A percentile compares a stretch with the other conserved stretches of the same genome.
These are phyloP conservation scores for Thermomyces lanuginosus DNA, from an alignment of 2,329 filamentous ascomycete species.

Conservation along the genomic window DNA sequence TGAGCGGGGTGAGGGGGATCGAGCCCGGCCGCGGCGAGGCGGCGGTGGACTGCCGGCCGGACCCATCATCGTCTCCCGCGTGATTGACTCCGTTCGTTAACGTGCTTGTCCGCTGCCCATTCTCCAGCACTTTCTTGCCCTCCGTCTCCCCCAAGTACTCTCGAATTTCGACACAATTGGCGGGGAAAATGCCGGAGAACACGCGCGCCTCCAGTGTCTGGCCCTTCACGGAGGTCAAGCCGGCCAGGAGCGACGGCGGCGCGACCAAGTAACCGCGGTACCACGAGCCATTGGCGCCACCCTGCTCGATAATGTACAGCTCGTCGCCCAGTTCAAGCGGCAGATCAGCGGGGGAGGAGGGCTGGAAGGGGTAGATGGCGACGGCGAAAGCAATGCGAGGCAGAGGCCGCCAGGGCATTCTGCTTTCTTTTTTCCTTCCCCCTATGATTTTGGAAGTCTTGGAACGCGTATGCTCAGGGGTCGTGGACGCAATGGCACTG, in stretches of 20 bases:
- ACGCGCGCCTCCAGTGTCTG: constrained; percentile 90
- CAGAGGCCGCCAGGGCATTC: constrained; percentile 97
- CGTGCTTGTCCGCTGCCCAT: constrained; percentile 21
- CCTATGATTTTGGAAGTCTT: no score
- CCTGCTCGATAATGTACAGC: constrained; percentile 96
- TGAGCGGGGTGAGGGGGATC: constrained; percentile 20
- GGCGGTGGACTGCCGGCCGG: constrained; percentile 22
- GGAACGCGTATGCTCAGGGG: no score
- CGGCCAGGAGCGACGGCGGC: constrained; percentile 79
- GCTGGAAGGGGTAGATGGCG: constrained; percentile 84
- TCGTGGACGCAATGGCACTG: no score
- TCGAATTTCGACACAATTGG: constrained; percentile 84
- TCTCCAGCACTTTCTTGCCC: constrained; percentile 16
- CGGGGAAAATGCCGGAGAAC: constrained; percentile 95
- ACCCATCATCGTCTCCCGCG: no score
- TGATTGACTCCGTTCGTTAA: constrained; percentile 16
- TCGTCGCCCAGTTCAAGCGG: constrained; percentile 97
- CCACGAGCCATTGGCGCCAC: constrained; percentile 70
- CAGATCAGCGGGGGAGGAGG: constrained; percentile 72
- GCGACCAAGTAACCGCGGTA: constrained; percentile 89
- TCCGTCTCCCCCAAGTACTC: constrained; percentile 72
- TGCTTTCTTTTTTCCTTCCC: no score
- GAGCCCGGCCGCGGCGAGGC: constrained; percentile 15
- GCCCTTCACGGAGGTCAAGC: constrained; percentile 75
- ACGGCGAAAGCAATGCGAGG: constrained; percentile 96